Evolutionary conservation across 1,284 basidiomycete genomes (phyloP).

Genomic region (Bondarzewia mesenterica): DNA sequence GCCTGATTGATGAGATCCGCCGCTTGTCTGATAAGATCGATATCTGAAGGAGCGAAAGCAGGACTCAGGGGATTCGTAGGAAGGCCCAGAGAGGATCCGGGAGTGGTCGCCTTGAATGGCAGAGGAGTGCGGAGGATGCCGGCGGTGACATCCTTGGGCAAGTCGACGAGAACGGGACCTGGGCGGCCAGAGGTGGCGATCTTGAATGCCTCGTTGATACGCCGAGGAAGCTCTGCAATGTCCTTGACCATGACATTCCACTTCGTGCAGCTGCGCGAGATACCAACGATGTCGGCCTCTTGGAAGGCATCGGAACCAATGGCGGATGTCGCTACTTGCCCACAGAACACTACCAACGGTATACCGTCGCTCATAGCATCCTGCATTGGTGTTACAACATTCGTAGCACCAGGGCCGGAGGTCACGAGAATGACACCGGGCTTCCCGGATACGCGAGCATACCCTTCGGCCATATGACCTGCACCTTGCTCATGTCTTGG

Average conservation of each 20-base stretch:
- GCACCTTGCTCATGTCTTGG: slow-evolving; percentile 97
- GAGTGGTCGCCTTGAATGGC: slow-evolving; percentile 83
- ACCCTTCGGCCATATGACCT: slow-evolving; percentile 98
- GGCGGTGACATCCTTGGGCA: slow-evolving; percentile 97
- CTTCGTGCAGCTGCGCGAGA: slow-evolving; percentile 95
- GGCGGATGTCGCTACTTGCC: slow-evolving; percentile 96
- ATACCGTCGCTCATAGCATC: slow-evolving; percentile 94
- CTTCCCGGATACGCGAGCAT: slow-evolving; percentile 95
- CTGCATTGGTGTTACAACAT: slow-evolving; percentile 97
- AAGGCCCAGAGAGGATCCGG: slow-evolving; percentile 71
- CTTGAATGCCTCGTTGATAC: slow-evolving; percentile 99
- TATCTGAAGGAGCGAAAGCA: slow-evolving; percentile 33
- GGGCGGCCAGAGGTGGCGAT: slow-evolving; percentile 96
- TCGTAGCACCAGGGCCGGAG: slow-evolving; percentile 96
- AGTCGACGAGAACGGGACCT: slow-evolving; percentile 94
- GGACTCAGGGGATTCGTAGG: slow-evolving; percentile 70
- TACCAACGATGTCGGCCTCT: slow-evolving; percentile 95
- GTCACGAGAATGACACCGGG: slow-evolving; percentile 98
- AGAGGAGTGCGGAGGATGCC: slow-evolving; percentile 82
- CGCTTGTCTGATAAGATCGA: slow-evolving; percentile 69
- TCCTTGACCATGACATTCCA: slow-evolving; percentile 99
- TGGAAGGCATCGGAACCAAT: slow-evolving; percentile 99
- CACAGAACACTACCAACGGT: slow-evolving; percentile 92
- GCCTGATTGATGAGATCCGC: slow-evolving; percentile 90
- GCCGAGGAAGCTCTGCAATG: slow-evolving; percentile 86